Evolutionary conservation across 345 rosid species (phyloP), one percentile per base, ranked within the genome.

Genomic region (Erysimum cheiranthoides): DNA sequence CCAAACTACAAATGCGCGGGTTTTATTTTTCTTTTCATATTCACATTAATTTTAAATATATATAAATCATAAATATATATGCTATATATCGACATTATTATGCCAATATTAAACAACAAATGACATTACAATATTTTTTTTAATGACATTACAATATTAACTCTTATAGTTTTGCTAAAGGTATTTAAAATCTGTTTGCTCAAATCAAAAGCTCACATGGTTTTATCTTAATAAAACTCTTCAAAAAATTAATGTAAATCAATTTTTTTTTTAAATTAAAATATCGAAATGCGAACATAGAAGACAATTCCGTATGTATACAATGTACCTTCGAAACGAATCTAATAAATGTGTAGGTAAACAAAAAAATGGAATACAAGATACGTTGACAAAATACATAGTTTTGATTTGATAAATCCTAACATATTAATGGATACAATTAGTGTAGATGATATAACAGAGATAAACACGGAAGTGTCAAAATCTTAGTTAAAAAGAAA

Each of bases 401-500:
- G 5, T 40, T 4, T 31, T 28, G 66, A 49, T 76, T 42, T 31
- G 49, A 42, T 51, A 61, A 69, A 76, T 61, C 63, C 13, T 8
- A 16, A 27, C 11, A 46, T 35, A 69, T 62, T 54, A 6, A 53
- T 63, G 46, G 75, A 70, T 69, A 61, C 35, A n/a, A n/a, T n/a
- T n/a, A n/a, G n/a, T 17, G n/a, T 45, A 34, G 43, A 59, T 60
- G 9, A 6, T 70, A 40, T 38, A 68, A 47, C 17, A 45, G 51
- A 50, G 63, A 75, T 61, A 69, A 49, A 62, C 47, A 62, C 59
- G 39, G 16, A 69, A 70, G 65, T 70, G 75, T 77, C 71, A 77
- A 35, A 56, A 70, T 77, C 66, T 56, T 9, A 56, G 16, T 12
- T 54, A 16, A 38, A 47, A 47, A 5, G 10, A 27, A 8, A 54